Evolutionary conservation across 2,329 filamentous ascomycete genomes (phyloP).

Genomic region (Paracorniculantispora psalliotae): DNA sequence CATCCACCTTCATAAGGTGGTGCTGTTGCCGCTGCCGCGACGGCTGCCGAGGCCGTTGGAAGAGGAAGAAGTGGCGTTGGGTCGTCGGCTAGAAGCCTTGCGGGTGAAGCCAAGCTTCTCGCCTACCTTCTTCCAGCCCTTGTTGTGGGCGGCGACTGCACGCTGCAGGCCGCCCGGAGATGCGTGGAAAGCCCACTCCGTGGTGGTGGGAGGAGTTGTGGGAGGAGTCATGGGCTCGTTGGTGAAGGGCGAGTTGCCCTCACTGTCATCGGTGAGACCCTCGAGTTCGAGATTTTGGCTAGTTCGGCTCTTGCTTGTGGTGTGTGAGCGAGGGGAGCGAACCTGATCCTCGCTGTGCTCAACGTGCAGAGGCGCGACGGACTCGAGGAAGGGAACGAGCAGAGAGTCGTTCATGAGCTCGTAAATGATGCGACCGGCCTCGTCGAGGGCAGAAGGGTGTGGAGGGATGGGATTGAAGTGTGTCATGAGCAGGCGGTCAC

Average conservation of each 20-base stretch:
- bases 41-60: slow-evolving; percentile 24
- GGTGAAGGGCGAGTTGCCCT: slow-evolving; percentile 49
- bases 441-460: slow-evolving; percentile 68
- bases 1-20: slow-evolving; percentile 54
- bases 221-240: slow-evolving; percentile 69
- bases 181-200: slow-evolving; percentile 48
- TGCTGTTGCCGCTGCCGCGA: slow-evolving; percentile 31
- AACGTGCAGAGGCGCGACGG: slow-evolving; percentile 37
- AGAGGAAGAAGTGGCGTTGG: slow-evolving; percentile 39
- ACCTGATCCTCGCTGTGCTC: slow-evolving; percentile 33
- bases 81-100: slow-evolving; percentile 43
- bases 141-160: slow-evolving; percentile 50
- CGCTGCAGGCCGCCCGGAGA: slow-evolving; percentile 51
- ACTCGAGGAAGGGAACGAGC: slow-evolving; percentile 83
- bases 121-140: slow-evolving; percentile 61
- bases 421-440: slow-evolving; percentile 82
- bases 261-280: slow-evolving; percentile 60
- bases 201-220: slow-evolving; percentile 60
- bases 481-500: slow-evolving; percentile 68
- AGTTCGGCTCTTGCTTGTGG: slow-evolving; percentile 37
- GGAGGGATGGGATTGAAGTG: slow-evolving; percentile 57
- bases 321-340: slow-evolving; percentile 43
- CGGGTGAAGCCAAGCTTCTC: slow-evolving; percentile 55
- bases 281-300: slow-evolving; percentile 45
- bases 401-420: slow-evolving; percentile 98